phyloP scores from a whole-genome alignment of 2,329 filamentous ascomycete species.

The Lecanicillium sp. region DNA sequence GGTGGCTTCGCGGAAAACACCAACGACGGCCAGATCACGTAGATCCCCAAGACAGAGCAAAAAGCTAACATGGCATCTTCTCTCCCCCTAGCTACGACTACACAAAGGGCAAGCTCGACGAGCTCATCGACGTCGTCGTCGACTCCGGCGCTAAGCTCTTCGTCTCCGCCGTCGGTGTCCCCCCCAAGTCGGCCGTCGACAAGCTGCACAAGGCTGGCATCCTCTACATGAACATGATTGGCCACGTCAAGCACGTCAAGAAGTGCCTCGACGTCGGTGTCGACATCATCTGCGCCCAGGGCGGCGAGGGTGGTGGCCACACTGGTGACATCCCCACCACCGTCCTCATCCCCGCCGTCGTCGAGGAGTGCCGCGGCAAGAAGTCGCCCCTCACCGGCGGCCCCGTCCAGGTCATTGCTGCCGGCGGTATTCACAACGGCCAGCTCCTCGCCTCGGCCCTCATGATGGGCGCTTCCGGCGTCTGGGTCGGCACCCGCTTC shows the following conservation, averaged over 20 bases:
- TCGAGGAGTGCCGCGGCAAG: slow-evolving; percentile 69
- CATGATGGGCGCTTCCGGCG: slow-evolving; percentile 84
- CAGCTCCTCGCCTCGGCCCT: slow-evolving; percentile 82
- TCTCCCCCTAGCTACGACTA: slow-evolving; percentile 76
- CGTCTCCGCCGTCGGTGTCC: slow-evolving; percentile 92
- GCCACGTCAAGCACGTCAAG: slow-evolving; percentile 96
- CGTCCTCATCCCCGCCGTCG: slow-evolving; percentile 86
- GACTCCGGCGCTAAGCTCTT: slow-evolving; percentile 86
- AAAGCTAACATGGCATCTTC: slow-evolving; percentile 3
- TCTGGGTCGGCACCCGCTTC: slow-evolving; percentile 97
- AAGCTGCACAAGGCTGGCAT: slow-evolving; percentile 80
- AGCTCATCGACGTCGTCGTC: slow-evolving; percentile 87
- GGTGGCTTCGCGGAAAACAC: no score
- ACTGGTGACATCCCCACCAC: slow-evolving; percentile 90
- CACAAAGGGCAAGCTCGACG: slow-evolving; percentile 95
- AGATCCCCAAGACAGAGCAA: no score
- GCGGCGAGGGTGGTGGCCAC: slow-evolving; percentile 94
- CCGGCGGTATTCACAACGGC: slow-evolving; percentile 90
- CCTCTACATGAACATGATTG: slow-evolving; percentile 99
- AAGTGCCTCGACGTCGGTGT: slow-evolving; percentile 89
- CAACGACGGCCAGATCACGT: no score
- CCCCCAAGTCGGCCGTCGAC: slow-evolving; percentile 82
- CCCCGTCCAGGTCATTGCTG: slow-evolving; percentile 86
- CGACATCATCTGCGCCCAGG: slow-evolving; percentile 97
- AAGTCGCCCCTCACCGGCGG: slow-evolving; percentile 81